Conservation (phyloP, 352 stramenopile genomes). For the Pythium aristosporum region DNA sequence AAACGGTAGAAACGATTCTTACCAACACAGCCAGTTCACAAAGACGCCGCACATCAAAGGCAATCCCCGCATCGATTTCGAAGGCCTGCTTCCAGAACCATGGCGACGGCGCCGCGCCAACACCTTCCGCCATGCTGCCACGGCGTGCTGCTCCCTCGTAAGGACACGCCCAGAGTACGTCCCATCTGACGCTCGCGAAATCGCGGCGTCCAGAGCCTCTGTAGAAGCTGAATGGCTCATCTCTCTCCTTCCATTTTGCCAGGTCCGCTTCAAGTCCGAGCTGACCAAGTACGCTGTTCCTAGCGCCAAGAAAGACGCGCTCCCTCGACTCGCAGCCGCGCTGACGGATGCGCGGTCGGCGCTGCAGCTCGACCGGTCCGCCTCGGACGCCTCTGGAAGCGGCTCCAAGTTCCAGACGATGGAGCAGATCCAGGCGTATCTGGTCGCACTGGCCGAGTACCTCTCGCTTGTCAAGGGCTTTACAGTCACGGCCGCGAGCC, state of each 20-base stretch:
- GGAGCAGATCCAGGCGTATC: constrained; percentile 36
- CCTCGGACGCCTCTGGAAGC: not conserved
- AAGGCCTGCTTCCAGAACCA: not conserved
- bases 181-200: not conserved
- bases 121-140: constrained; percentile 57
- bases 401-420: constrained; percentile 25
- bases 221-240: not conserved
- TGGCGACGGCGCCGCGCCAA: constrained; percentile 36
- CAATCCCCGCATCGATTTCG: not conserved
- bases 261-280: constrained; percentile 50
- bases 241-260: not conserved
- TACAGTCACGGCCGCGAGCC: constrained; percentile 20
- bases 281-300: constrained; percentile 37
- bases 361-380: constrained; percentile 25
- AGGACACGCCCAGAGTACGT: constrained; percentile 25
- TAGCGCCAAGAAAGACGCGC: constrained; percentile 30
- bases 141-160: constrained; percentile 35
- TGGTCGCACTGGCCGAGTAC: constrained; percentile 40
- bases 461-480: constrained; percentile 64
- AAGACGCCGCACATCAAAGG: constrained; percentile 1
- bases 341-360: constrained; percentile 39
- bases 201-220: not conserved
- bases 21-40: not conserved
- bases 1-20: not conserved
- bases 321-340: constrained; percentile 38